Conservation (phyloP, 768 basidiomycete species). For the Mrakia frigida region DNA sequence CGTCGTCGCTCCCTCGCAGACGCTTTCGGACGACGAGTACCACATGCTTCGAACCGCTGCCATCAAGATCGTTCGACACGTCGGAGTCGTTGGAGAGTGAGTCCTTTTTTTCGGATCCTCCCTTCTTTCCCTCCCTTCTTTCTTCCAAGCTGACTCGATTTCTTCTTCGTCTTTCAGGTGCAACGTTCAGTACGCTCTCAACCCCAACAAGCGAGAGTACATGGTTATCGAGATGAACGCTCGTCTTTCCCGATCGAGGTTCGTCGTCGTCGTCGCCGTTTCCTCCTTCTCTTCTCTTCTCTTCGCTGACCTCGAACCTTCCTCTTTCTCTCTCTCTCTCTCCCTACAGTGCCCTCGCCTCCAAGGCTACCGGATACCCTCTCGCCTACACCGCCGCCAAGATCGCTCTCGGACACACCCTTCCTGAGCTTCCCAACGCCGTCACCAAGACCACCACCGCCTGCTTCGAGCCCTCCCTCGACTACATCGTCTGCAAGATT, state of each 20-base stretch:
- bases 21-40: slow-evolving; percentile 93
- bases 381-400: slow-evolving; percentile 99
- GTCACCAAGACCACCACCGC: slow-evolving; percentile 99
- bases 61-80: slow-evolving; percentile 78
- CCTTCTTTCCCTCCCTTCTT: background rate
- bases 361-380: slow-evolving; percentile 98
- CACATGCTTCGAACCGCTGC: slow-evolving; percentile 98
- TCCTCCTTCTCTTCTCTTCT: background rate
- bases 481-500: slow-evolving; percentile 99
- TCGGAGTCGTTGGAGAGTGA: slow-evolving; percentile 47
- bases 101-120: background rate
- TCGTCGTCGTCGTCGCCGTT: background rate
- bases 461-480: slow-evolving; percentile 96
- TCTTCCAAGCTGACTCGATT: background rate
- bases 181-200: slow-evolving; percentile 97
- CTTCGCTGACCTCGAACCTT: slow-evolving; percentile 5
- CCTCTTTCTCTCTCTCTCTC: slow-evolving; percentile 42
- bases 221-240: slow-evolving; percentile 64
- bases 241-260: slow-evolving; percentile 30
- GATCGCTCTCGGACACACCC: slow-evolving; percentile 92
- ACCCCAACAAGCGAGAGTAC: slow-evolving; percentile 86
- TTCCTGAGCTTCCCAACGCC: slow-evolving; percentile 95
- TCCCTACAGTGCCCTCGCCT: slow-evolving; percentile 68
- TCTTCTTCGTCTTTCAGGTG: slow-evolving; percentile 50
- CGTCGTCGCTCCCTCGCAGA: slow-evolving; percentile 97